Base-by-base conservation (phyloP, 768 basidiomycete species). In the Agrocybe praecox region DNA sequence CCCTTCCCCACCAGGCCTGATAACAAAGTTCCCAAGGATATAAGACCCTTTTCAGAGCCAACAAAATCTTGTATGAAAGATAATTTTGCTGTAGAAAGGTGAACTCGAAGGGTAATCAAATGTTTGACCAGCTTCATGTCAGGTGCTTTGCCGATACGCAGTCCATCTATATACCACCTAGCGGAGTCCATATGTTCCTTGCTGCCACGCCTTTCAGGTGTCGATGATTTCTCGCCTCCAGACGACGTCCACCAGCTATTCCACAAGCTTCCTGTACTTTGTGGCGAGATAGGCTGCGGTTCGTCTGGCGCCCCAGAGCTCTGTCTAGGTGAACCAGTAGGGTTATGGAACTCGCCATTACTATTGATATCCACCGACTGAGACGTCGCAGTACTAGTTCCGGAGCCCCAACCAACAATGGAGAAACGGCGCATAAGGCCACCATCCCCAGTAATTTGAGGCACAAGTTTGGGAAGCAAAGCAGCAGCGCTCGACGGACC, bases 21-120 rank as follows among this genome's bases (percentile, higher is more conserved):
- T 19, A 96, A 73, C 10, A 90, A 62, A 14, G 68, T 70, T 14
- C 82, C 82, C 11, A 98, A 71, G 2, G 74, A 79, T 50, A 85
- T 83, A 53, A 95, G 71, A 0, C 95, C 95, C 32, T 82, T 77
- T 59, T 85, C 84, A 0, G 69, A 64, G 1, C 77, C 75, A n/a
- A 92, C 75, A 66, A 97, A 96, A 33, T 87, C 85, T 61, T 87
- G 79, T 49, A 94, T 86, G 85, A 93, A 96, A 2, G 78, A 72
- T 12, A 95, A 57, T 56, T 86, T 87, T 0, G 89, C 91, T 0
- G 94, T 95, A 2, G 94, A 92, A 1, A 97, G 75, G 64, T 93
- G 90, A 0, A 95, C 90, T 2, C 94, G 86, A 17, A 98, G 76
- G 1, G 88, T 85, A 43, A 94, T 89, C 2, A 97, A 75, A 63